These are phyloP conservation scores for Dictyostelium citrinum DNA, from an alignment of 78 protist genomes.

Conservation along the genomic window DNA sequence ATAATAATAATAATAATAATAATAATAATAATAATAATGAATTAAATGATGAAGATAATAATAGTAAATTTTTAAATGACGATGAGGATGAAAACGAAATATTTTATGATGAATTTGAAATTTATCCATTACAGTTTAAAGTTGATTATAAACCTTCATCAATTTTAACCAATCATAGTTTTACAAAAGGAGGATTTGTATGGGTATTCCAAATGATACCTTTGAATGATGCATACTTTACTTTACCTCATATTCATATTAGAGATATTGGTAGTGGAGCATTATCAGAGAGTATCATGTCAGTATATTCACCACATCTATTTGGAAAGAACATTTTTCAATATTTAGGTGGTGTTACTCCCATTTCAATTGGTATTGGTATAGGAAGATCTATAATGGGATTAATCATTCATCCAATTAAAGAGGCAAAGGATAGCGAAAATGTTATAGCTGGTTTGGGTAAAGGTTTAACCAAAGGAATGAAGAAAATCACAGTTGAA, in stretches of 20 bases:
- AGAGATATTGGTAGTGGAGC: not conserved
- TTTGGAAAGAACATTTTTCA: slow-evolving; percentile 26
- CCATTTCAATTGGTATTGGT: slow-evolving; percentile 21
- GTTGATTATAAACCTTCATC: slow-evolving; percentile 57
- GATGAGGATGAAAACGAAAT: not conserved
- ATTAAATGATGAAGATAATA: not conserved
- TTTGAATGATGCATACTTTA: slow-evolving; percentile 30
- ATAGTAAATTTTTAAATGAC: not conserved
- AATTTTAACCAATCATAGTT: not conserved
- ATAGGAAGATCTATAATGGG: slow-evolving; percentile 19
- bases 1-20: not conserved
- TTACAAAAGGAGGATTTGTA: slow-evolving; percentile 12
- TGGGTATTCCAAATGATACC: slow-evolving; percentile 75
- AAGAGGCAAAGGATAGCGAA: slow-evolving; percentile 11
- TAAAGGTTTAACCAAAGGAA: slow-evolving; percentile 27
- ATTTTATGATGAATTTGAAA: slow-evolving; percentile 43
- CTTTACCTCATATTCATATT: not conserved
- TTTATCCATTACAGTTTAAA: slow-evolving; percentile 29
- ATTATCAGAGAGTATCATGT: not conserved
- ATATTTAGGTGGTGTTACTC: slow-evolving; percentile 44
- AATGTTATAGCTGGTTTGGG: slow-evolving; percentile 19
- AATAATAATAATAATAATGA: not conserved
- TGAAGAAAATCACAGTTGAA: slow-evolving; percentile 31
- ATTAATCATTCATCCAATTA: slow-evolving; percentile 27
- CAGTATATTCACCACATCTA: slow-evolving; percentile 2